phyloP scores from a whole-genome alignment of 2,329 filamentous ascomycete genomes.

The Fusarium nodosum region DNA sequence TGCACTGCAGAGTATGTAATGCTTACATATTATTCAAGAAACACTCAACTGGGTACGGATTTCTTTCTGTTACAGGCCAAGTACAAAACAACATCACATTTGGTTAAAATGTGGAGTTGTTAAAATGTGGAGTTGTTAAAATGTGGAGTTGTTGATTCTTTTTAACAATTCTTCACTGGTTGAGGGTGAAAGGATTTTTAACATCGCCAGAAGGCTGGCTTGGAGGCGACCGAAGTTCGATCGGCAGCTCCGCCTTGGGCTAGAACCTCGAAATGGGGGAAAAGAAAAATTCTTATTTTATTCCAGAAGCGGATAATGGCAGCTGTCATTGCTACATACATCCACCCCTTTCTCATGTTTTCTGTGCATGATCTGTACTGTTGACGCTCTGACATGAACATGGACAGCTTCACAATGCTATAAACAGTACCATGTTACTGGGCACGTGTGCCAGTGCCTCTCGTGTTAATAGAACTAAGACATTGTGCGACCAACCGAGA shows the following conservation, averaged over 20 bases:
- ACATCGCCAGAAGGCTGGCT: slow-evolving; percentile 27
- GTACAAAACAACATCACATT: slow-evolving; percentile 5
- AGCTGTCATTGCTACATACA: slow-evolving; percentile 1
- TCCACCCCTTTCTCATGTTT: slow-evolving; percentile 17
- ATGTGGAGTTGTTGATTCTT: slow-evolving; percentile 13
- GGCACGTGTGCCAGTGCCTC: background rate
- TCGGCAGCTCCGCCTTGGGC: slow-evolving; percentile 33
- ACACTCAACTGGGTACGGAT: background rate
- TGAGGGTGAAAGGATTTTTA: slow-evolving; percentile 11
- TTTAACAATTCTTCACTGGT: slow-evolving; percentile 15
- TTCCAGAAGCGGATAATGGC: slow-evolving; percentile 21
- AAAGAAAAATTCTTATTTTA: slow-evolving; percentile 25
- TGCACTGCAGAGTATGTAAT: background rate
- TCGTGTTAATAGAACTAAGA: background rate
- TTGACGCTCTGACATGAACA: slow-evolving; percentile 13
- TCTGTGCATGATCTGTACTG: background rate
- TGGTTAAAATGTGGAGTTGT: slow-evolving; percentile 10
- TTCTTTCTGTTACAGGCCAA: slow-evolving; percentile 8
- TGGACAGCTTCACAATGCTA: slow-evolving; percentile 1
- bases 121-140: slow-evolving; percentile 8
- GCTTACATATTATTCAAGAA: background rate
- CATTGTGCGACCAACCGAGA: slow-evolving; percentile 6
- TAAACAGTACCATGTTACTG: slow-evolving; percentile 9
- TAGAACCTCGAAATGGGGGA: slow-evolving; percentile 10
- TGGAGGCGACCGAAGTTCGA: slow-evolving; percentile 38